A percentile compares a stretch with the other conserved stretches of the same genome.
These are phyloP conservation scores for Chalciporus pseudorubinellus DNA, from an alignment of 768 basidiomycete species.

Conservation along the genomic window DNA sequence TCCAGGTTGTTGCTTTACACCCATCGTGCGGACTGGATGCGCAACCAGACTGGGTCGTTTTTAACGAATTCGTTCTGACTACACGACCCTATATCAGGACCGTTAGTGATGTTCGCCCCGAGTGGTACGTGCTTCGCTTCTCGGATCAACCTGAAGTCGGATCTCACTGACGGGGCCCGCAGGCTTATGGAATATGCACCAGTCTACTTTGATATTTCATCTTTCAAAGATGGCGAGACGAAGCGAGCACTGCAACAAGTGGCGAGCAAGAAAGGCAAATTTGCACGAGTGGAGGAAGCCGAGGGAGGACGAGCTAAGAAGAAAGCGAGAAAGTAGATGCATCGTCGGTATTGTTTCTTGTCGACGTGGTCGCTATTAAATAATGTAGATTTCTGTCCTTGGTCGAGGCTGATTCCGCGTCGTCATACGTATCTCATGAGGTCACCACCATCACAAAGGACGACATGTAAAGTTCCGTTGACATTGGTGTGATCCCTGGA, in stretches of 20 bases:
- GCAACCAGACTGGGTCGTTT: slow-evolving; percentile 89
- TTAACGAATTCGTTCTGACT: slow-evolving; percentile 94
- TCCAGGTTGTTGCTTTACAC: slow-evolving; percentile 42
- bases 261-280: slow-evolving; percentile 52
- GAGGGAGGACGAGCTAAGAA: slow-evolving; percentile 12
- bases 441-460: too few species aligned
- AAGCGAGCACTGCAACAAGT: slow-evolving; percentile 61
- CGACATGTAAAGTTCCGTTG: too few species aligned
- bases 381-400: background rate
- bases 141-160: background rate
- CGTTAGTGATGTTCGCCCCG: slow-evolving; percentile 79
- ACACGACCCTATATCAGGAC: slow-evolving; percentile 88
- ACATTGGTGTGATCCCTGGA: too few species aligned
- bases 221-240: slow-evolving; percentile 69
- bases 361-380: background rate
- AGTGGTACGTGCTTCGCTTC: slow-evolving; percentile 61
- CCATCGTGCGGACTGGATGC: slow-evolving; percentile 85
- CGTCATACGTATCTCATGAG: background rate
- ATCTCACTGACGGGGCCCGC: background rate
- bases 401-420: background rate
- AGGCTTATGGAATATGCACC: slow-evolving; percentile 65
- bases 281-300: slow-evolving; percentile 10
- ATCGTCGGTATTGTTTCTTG: background rate
- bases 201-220: slow-evolving; percentile 64
- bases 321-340: slow-evolving; percentile 10